Conservation (phyloP, 495 filamentous ascomycete species). For the Coniosporium apollinis region DNA sequence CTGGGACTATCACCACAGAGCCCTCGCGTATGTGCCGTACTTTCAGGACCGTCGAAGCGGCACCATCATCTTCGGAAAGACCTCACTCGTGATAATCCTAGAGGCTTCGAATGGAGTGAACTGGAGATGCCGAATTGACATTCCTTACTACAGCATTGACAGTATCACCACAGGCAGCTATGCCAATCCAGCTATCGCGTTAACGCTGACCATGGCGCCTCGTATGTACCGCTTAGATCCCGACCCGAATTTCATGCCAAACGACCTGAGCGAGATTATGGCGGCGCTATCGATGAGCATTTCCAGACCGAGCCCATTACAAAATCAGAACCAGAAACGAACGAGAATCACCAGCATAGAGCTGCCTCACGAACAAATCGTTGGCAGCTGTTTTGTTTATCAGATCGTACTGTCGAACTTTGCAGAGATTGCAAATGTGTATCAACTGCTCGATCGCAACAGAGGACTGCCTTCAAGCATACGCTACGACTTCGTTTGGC, state of each 20-base stretch:
- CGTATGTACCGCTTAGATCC: constrained; percentile 9
- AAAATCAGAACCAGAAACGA: neutral
- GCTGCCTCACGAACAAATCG: constrained; percentile 9
- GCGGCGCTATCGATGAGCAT: too few species aligned
- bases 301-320: neutral
- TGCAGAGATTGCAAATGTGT: neutral
- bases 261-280: neutral
- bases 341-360: constrained; percentile 11
- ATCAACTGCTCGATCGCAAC: constrained; percentile 8
- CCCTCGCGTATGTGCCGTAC: constrained; percentile 8
- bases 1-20: constrained; percentile 7
- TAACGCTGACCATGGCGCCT: constrained; percentile 8
- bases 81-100: constrained; percentile 8
- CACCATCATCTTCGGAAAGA: constrained; percentile 10
- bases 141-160: constrained; percentile 13
- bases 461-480: constrained; percentile 11
- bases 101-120: neutral
- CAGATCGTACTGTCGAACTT: constrained; percentile 8
- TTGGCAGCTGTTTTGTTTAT: constrained; percentile 16
- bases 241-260: neutral
- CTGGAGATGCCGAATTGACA: constrained; percentile 5
- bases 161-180: constrained; percentile 8
- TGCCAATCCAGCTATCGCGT: constrained; percentile 7
- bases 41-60: constrained; percentile 5
- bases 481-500: constrained; percentile 2